Evolutionary conservation across 441 rosid species (phyloP), one percentile per base, ranked within the genome.

Genomic region (Kokia cookei): DNA sequence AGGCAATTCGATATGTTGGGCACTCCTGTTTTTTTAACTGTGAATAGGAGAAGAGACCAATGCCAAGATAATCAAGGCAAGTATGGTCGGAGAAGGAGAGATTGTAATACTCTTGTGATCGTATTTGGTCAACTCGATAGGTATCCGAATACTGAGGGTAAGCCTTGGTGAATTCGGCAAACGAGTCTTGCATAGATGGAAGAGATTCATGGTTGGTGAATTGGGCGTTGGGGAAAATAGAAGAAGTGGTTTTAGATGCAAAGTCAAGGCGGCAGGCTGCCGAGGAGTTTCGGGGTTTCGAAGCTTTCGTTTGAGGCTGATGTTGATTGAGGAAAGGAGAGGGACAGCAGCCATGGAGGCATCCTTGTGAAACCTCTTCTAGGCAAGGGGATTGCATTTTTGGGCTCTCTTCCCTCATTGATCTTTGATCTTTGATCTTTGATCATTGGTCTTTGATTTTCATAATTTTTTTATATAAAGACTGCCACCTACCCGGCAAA

Each of bases 41-140:
- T 40, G 95, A 78, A 80, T 86, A 82, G 57, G 97, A 92, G 82
- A 90, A 93, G 15, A 94, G 88, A 69, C 99, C 99, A 13, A 86
- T 84, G 43, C 99, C 99, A 0, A 92, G 88, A 79, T 94, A 94
- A 81, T 94, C 99, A 75, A 94, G 95, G 78, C 97, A 94, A 65
- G 93, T 88, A 82, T 83, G 82, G 71, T 85, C 85, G 65, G 93
- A 78, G 40, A 76, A 68, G 2, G 88, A 85, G 65, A 94, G 92
- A 83, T 94, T 92, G 43, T 78, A 79, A 72, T 91, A 94, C 17
- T 92, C 94, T 58, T 80, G 82, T 12, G 83, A 84, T 77, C 97
- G 85, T 51, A 91, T 89, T 12, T 80, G 87, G 59, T 94, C 97
- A 47, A 93, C 82, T 45, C 70, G 85, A 29, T 77, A 61, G 47